A percentile compares a stretch with the other conserved stretches of the same genome.
Conservation (phyloP, 805 yeast genomes). For the Suhomyces pyralidae region DNA sequence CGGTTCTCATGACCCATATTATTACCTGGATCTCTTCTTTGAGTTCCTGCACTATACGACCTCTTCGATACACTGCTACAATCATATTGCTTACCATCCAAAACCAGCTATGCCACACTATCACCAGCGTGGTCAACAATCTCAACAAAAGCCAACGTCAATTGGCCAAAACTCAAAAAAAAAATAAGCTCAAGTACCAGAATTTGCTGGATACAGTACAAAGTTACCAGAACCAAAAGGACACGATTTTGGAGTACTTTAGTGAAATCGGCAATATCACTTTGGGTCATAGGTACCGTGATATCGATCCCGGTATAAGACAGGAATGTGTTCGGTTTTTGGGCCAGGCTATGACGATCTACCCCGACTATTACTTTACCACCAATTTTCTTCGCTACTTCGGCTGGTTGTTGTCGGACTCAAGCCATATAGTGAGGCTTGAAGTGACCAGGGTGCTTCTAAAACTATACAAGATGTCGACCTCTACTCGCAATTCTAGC, state of each 20-base stretch:
- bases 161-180: conserved; percentile 25
- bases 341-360: conserved; percentile 67
- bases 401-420: conserved; percentile 85
- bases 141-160: conserved; percentile 47
- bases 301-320: conserved; percentile 69
- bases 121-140: conserved; percentile 32
- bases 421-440: conserved; percentile 54
- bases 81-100: conserved; percentile 57
- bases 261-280: conserved; percentile 64
- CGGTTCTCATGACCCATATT: conserved; percentile 51
- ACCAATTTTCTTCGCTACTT: conserved; percentile 69
- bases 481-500: conserved; percentile 6
- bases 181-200: conserved; percentile 43
- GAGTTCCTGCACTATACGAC: conserved; percentile 65
- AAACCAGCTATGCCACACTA: conserved; percentile 53
- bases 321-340: conserved; percentile 62
- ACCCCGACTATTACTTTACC: conserved; percentile 70
- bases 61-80: conserved; percentile 69
- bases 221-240: conserved; percentile 42
- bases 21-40: conserved; percentile 75
- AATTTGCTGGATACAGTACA: conserved; percentile 43
- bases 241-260: conserved; percentile 53
- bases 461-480: conserved; percentile 41
- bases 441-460: conserved; percentile 60
- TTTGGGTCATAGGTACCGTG: conserved; percentile 77